Base-by-base conservation (phyloP, 768 basidiomycete genomes). In the Boletus subcaerulescens region DNA sequence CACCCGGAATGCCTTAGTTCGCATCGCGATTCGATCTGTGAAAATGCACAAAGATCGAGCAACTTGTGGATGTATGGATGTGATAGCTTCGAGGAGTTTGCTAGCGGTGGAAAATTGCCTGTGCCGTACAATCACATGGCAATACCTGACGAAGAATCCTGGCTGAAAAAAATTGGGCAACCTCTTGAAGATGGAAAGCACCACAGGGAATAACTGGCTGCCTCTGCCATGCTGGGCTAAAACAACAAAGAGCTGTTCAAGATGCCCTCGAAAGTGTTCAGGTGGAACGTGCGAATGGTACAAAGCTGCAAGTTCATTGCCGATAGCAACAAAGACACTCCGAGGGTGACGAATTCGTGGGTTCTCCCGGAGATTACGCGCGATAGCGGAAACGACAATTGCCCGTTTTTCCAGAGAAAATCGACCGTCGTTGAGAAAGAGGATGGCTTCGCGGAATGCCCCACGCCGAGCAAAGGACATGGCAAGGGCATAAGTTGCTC, bases 241-340 rank as follows among this genome's bases (percentile, higher is more conserved):
- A 64, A 29, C 63, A 63, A 52, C 46, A 46, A 83, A 66, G 26
- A 80, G 72, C 48, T 75, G 78, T 12, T 80, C 76, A 33, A 85
- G 63, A n/a, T 65, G 57, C 32, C 66, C 61, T 46, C 76, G 77
- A 59, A 77, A 76, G 50, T 78, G 78, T 56, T 65, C 58, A 0
- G 72, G 64, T 0, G 78, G 78, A 17, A 60, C 58, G 4, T 60
- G 66, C 4, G 62, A 62, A 10, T 56, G 42, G 53, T 79, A 84
- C 33, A 80, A 53, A 2, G 60, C 62, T 42, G 55, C 57, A 36
- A 84, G 62, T 7, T 63, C 63, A n/a, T 73, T 55, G 12, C 66
- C 71, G 24, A 84, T 47, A 5, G 65, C 57, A 22, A 61, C 53
- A n/a, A 73, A 72, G 26, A 74, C 60, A 5, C 49, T 46, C 6